A percentile compares a stretch with the other conserved stretches of the same genome.
These are phyloP conservation scores for Colletotrichum noveboracense DNA, from an alignment of 2,329 filamentous ascomycete genomes.

Conservation along the genomic window DNA sequence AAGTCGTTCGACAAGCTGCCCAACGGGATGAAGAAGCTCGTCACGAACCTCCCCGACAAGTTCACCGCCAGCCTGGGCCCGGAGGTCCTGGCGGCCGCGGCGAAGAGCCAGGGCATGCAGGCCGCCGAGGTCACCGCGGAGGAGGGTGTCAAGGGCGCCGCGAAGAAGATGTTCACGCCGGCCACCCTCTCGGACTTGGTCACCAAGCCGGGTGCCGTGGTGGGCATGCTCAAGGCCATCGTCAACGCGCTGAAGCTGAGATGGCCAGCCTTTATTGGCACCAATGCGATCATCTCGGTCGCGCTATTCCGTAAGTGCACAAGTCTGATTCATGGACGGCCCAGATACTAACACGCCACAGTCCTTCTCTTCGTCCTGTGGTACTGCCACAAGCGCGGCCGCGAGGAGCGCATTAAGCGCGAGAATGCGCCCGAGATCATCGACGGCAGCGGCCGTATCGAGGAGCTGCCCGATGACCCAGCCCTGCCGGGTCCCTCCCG, in stretches of 20 bases:
- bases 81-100: conserved; percentile 80
- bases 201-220: conserved; percentile 85
- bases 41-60: conserved; percentile 83
- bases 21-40: conserved; percentile 80
- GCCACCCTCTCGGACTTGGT: conserved; percentile 80
- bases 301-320: conserved; percentile 77
- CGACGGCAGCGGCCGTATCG: conserved; percentile 46
- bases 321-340: neutral
- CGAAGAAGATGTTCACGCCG: conserved; percentile 71
- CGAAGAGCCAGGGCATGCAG: conserved; percentile 73
- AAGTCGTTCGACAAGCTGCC: conserved; percentile 73
- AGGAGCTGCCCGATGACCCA: conserved; percentile 56
- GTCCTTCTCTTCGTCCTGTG: conserved; percentile 93
- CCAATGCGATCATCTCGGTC: conserved; percentile 83
- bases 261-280: conserved; percentile 90
- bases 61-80: conserved; percentile 78
- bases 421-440: conserved; percentile 45
- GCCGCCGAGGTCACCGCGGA: conserved; percentile 53
- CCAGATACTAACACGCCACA: conserved; percentile 33
- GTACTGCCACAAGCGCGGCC: conserved; percentile 97
- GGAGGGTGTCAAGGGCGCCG: conserved; percentile 56
- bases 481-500: conserved; percentile 39
- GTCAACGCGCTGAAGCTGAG: conserved; percentile 85
- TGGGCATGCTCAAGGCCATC: conserved; percentile 86
- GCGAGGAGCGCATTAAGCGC: conserved; percentile 78